Base-by-base conservation (phyloP, 306 rosid genomes). In the Trichosanthes truncata region DNA sequence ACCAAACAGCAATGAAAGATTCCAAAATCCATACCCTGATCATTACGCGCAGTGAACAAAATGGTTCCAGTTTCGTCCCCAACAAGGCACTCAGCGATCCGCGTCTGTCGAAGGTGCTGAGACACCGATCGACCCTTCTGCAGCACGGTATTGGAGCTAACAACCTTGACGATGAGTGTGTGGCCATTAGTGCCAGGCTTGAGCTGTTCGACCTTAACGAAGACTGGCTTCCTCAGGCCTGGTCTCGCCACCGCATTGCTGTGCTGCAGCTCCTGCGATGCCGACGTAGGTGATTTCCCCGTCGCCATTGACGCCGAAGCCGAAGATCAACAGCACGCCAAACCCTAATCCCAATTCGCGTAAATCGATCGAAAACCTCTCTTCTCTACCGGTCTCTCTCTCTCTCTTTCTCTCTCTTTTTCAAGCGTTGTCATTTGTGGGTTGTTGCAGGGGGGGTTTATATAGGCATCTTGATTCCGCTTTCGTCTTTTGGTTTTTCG, bases 21-120 rank as follows among this genome's bases (percentile, higher is more conserved):
- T 4, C 36, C 11, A 9, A 36, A 14, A 7, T 5, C 35, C 26
- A 46, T 66, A 92, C 97, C 97, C 87, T 93, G 97, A 43, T 93
- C 97, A 38, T 91, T 93, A 56, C 94, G 85, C 21, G 97, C 97
- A 67, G 97, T 93, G 84, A 93, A 88, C 63, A 93, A 69, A 87
- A 93, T 89, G 79, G 92, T 80, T 53, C 87, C 97, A 4, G 96
- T 93, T 81, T 93, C 96, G 51, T 93, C 97, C 3, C 96, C 94
- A 82, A 89, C 82, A 74, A 93, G 87, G 86, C 94, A 93, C 90
- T 93, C 97, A 0, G 96, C 88, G 90, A 93, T 93, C 46, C 91
- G 90, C 33, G 92, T 88, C 60, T 91, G 96, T 9, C 97, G 96
- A 73, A 85, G 82, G 76, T 83, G 89, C 17, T 85, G 91, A 9